These are phyloP conservation scores for Epichloe typhina DNA, from an alignment of 2,329 filamentous ascomycete species.

Conservation along the genomic window DNA sequence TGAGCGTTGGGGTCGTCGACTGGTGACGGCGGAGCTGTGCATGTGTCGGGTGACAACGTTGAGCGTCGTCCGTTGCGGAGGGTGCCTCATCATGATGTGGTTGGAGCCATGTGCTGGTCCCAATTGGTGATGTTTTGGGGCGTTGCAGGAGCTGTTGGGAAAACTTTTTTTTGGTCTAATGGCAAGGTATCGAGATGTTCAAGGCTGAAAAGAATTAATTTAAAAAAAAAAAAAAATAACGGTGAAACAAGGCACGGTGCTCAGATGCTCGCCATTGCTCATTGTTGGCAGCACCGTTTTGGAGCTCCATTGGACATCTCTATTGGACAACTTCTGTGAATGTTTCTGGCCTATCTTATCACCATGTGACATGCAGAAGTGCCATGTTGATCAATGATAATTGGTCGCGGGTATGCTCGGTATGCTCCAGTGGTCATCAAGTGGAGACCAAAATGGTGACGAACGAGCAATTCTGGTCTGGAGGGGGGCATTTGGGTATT, in stretches of 20 bases:
- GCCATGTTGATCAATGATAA: neutral
- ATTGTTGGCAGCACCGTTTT: no score
- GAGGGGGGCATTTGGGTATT: no score
- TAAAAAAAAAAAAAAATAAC: no score
- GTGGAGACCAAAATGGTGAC: neutral
- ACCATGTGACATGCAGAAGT: neutral
- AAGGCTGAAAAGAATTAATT: no score
- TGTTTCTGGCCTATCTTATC: neutral
- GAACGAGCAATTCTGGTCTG: neutral
- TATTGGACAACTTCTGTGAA: no score
- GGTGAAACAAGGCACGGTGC: no score
- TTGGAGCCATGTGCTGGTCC: slow-evolving; percentile 10
- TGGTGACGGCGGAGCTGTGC: slow-evolving; percentile 15
- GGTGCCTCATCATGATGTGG: slow-evolving; percentile 19
- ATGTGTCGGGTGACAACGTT: slow-evolving; percentile 17
- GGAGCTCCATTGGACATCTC: no score
- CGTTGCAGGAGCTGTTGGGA: neutral
- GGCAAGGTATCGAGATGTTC: neutral
- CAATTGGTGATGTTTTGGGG: neutral
- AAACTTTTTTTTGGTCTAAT: neutral
- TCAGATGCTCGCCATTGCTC: no score
- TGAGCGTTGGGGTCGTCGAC: slow-evolving; percentile 17
- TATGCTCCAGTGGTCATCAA: no score
- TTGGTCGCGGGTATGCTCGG: neutral
- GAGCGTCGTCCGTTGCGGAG: slow-evolving; percentile 20